Conservation (phyloP, 2,329 filamentous ascomycete species). For the Fusarium agapanthi region DNA sequence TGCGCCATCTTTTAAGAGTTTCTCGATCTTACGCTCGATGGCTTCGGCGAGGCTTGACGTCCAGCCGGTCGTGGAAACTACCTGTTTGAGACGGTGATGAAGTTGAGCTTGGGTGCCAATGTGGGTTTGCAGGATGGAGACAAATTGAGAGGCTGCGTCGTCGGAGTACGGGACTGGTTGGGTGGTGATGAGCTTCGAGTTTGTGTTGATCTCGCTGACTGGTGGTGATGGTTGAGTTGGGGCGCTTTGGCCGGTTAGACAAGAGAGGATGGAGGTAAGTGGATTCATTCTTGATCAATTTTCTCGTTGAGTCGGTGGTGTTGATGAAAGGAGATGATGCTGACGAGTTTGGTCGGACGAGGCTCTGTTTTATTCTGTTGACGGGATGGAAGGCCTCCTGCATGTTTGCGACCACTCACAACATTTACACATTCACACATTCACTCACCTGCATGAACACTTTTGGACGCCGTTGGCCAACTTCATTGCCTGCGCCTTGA, state of each 20-base stretch:
- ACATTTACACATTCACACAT: too few relatives aligned
- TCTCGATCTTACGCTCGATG: conserved; percentile 27
- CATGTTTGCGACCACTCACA: background rate
- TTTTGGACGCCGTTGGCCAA: background rate
- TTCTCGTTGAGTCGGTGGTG: fast-evolving
- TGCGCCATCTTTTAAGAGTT: conserved; percentile 15
- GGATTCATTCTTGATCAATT: background rate
- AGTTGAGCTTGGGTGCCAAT: background rate
- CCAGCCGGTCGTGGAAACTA: conserved; percentile 25
- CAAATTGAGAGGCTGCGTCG: conserved; percentile 22
- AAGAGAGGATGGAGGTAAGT: background rate
- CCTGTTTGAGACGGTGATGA: conserved; percentile 2
- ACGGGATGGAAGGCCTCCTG: background rate
- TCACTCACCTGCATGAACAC: fast-evolving
- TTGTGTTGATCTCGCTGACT: background rate
- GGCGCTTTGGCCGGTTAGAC: background rate
- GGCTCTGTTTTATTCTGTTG: background rate
- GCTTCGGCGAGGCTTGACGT: conserved; percentile 26
- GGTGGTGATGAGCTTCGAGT: background rate
- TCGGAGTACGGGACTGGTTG: conserved; percentile 13
- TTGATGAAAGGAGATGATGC: background rate
- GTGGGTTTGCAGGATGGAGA: conserved; percentile 13
- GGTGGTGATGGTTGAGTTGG: fast-evolving
- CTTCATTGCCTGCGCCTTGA: background rate
- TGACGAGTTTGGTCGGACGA: background rate